Conservation (phyloP, 1,284 basidiomycete species). For the Pseudozyma sp. region DNA sequence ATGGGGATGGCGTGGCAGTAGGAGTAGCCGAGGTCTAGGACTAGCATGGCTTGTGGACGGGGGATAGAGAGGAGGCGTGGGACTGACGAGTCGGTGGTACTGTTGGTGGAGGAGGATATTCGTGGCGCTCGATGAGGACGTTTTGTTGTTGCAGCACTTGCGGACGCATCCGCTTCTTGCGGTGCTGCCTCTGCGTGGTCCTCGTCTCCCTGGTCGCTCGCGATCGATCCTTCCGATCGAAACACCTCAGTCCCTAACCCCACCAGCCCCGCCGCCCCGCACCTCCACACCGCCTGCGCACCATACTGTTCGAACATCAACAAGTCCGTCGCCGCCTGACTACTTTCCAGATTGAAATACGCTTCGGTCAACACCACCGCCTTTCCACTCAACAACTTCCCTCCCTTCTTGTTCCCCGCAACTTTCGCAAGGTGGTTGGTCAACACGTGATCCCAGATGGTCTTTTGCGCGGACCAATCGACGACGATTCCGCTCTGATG, state of each 20-base stretch:
- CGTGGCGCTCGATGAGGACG: conserved; percentile 10
- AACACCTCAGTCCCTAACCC: conserved; percentile 18
- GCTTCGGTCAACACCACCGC: conserved; percentile 83
- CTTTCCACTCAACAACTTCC: conserved; percentile 25
- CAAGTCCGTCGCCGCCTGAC: conserved; percentile 90
- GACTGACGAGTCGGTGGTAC: not conserved
- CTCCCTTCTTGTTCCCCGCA: not conserved
- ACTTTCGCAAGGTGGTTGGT: conserved; percentile 20
- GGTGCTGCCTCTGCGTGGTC: not conserved
- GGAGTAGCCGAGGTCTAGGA: conserved; percentile 91
- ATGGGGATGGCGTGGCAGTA: conserved; percentile 92
- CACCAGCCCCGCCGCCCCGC: conserved; percentile 28
- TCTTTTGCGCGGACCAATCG: conserved; percentile 66
- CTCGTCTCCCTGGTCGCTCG: not conserved
- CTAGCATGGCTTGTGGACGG: conserved; percentile 80
- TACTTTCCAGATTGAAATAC: conserved; percentile 89
- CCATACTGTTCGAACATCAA: conserved; percentile 97
- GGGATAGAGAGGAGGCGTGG: conserved; percentile 8
- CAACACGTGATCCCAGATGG: conserved; percentile 61
- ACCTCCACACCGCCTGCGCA: conserved; percentile 81
- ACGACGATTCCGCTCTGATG: conserved; percentile 61
- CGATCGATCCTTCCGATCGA: conserved; percentile 8
- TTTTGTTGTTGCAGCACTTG: not conserved
- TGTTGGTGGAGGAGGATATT: not conserved
- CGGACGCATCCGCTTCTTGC: too few relatives aligned